Base-by-base conservation (phyloP, 2,329 filamentous ascomycete species). In the Aspergillus puulaauensis region DNA sequence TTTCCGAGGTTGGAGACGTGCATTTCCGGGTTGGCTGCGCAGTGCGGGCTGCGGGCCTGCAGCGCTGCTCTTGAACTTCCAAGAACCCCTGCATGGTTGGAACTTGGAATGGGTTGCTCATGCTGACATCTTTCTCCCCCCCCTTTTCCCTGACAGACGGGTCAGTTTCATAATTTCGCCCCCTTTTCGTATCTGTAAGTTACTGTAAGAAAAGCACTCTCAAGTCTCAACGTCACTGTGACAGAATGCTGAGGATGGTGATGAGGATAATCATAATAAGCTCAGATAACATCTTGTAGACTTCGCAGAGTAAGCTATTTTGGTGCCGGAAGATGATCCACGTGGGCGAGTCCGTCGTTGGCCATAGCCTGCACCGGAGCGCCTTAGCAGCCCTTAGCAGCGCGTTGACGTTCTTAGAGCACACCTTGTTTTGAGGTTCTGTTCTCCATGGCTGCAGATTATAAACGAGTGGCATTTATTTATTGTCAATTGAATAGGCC, bases 291-390 rank as follows among this genome's bases (percentile, higher is more conserved):
- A 15, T 27, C 23, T 27, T 48, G 19, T 35, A 33, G 15, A 14
- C 24, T 35, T 35, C 24, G 44, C 44, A 39, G 48, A 40, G 33
- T 47, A 60, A 51, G 52, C 62, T 64, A 62, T 54, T 60, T 37
- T 60, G 59, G 52, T 57, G 56, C 54, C 43, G 43, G 27, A 50
- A 43, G 35, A 52, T 60, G 57, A 60, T 62, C 63, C 63, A 65
- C 63, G 63, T 65, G 63, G 61, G 54, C 52, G 15, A 43, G 51
- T 11, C 51, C 39, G 43, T 54, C 48, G 54, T 57, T 60, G 51
- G 54, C 58, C 52, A 43, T 40, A 37, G 51, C 39, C 49, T 41
- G 43, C 44, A 49, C 55, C 48, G 40, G 48, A 44, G 43, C 45
- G 51, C 21, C 45, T 56, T 55, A 54, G 56, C 44, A 46, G 37